Conservation (phyloP, 2,329 filamentous ascomycete species). For the Zymoseptoria passerinii region DNA sequence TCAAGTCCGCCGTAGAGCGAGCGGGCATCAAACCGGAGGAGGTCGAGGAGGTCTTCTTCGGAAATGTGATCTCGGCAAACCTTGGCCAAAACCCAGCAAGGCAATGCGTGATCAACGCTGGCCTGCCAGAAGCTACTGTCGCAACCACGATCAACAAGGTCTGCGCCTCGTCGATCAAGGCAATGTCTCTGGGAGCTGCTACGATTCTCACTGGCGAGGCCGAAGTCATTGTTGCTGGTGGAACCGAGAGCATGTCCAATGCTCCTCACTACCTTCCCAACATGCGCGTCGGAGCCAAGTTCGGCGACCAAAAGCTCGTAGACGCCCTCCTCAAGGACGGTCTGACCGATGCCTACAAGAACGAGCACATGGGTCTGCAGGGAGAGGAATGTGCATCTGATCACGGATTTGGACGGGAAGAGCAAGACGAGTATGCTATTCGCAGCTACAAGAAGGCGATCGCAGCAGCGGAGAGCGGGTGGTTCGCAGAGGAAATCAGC, state of each 20-base stretch:
- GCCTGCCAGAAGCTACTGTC: constrained; percentile 69
- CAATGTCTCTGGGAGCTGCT: constrained; percentile 87
- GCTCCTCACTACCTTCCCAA: constrained; percentile 88
- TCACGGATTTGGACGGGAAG: constrained; percentile 69
- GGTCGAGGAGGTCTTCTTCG: constrained; percentile 94
- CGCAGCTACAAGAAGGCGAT: constrained; percentile 90
- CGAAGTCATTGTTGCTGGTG: constrained; percentile 84
- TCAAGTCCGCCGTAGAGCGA: constrained; percentile 73
- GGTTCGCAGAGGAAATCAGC: constrained; percentile 78
- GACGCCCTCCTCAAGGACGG: constrained; percentile 94
- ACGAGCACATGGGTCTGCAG: constrained; percentile 92
- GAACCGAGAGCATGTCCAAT: constrained; percentile 98
- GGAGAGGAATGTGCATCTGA: constrained; percentile 87
- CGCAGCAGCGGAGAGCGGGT: constrained; percentile 69
- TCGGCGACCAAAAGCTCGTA: constrained; percentile 79
- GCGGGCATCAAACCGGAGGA: constrained; percentile 80
- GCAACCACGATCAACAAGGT: constrained; percentile 98
- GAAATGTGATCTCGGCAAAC: constrained; percentile 94
- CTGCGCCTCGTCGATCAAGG: constrained; percentile 90
- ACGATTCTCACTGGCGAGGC: constrained; percentile 97
- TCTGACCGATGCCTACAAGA: constrained; percentile 86
- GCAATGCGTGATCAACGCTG: constrained; percentile 84
- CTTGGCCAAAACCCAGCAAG: constrained; percentile 93
- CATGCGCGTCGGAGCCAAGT: constrained; percentile 83
- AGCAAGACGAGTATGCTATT: constrained; percentile 94